These are phyloP conservation scores for Amaranthus tricolor DNA, from an alignment of 179 eudicot genomes.

Conservation along the genomic window DNA sequence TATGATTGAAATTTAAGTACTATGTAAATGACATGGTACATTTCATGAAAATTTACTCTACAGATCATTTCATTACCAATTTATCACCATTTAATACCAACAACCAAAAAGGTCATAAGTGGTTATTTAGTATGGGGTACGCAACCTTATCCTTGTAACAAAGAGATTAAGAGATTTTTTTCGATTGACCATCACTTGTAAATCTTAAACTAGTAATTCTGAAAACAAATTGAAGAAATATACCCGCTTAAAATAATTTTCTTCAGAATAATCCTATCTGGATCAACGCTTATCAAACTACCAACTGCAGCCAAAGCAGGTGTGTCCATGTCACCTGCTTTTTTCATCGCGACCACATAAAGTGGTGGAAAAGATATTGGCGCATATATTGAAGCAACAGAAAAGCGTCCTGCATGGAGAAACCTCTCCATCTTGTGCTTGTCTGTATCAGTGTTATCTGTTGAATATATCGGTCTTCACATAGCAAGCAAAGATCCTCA, in stretches of 20 bases:
- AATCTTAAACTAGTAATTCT: too few relatives aligned
- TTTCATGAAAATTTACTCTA: too few relatives aligned
- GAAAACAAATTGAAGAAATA: neutral
- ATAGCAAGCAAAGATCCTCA: slow-evolving; percentile 20
- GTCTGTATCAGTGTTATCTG: slow-evolving; percentile 72
- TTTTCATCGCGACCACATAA: slow-evolving; percentile 75
- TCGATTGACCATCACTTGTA: too few relatives aligned
- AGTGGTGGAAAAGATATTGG: slow-evolving; percentile 86
- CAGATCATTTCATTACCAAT: too few relatives aligned
- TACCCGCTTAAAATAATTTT: slow-evolving; percentile 92
- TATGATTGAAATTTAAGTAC: too few relatives aligned
- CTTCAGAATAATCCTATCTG: slow-evolving; percentile 86
- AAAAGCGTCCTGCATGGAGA: slow-evolving; percentile 87
- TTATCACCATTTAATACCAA: neutral
- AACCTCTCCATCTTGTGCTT: slow-evolving; percentile 98
- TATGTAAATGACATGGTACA: too few relatives aligned
- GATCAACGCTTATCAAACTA: slow-evolving; percentile 67
- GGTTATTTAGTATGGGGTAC: too few relatives aligned
- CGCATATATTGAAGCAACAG: slow-evolving; percentile 86
- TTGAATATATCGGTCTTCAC: slow-evolving; percentile 83
- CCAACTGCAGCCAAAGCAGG: slow-evolving; percentile 84
- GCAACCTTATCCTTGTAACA: too few relatives aligned
- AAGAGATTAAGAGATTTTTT: too few relatives aligned
- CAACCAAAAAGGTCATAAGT: neutral
- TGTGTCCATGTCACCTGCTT: slow-evolving; percentile 34